Evolutionary conservation across 331 rosid species (phyloP), one percentile per base, ranked within the genome.

Genomic region (Telfairia occidentalis): DNA sequence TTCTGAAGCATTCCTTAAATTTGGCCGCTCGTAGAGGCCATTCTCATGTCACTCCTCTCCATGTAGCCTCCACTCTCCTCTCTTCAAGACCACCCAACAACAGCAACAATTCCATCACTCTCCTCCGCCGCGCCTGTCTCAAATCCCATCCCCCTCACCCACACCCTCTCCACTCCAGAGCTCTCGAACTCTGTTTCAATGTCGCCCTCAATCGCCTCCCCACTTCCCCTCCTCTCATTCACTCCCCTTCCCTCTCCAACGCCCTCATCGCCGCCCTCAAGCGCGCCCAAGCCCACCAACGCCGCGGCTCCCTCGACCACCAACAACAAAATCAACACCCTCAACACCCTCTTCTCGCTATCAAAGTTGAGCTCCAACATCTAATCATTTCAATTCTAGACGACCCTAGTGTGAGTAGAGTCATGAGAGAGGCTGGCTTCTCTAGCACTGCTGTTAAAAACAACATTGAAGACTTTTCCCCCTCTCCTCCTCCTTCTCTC

Each of bases 31-130:
- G 99, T 72, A 78, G 99, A 29, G 96, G 96, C 87, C 97, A 95
- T 90, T 97, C 97, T 63, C 99, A 95, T 83, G 86, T 95, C 81
- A 95, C 99, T 38, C 99, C 99, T 45, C 93, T 95, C 16, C 99
- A 95, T 58, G 97, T 92, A 76, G 99, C 97, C 35, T 88, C 97
- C 32, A 90, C 97, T 48, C 77, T 92, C 21, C 86, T 95, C 45
- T 80, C 81, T 61, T 81, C 96, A 37, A 81, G 89, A 38, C 79
- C n/a, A n/a, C n/a, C n/a, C n/a, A n/a, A n/a, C n/a, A n/a, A n/a
- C n/a, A n/a, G n/a, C n/a, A n/a, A n/a, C n/a, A n/a, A n/a, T n/a
- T n/a, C 96, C 48, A 9, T 48, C 16, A 18, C 70, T 9, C 81
- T 88, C 5, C 40, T 95, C 8, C 78, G 89, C 69, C 80, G 84